Conservation (phyloP, 352 stramenopile genomes). For the Globisporangium sylvaticum region DNA sequence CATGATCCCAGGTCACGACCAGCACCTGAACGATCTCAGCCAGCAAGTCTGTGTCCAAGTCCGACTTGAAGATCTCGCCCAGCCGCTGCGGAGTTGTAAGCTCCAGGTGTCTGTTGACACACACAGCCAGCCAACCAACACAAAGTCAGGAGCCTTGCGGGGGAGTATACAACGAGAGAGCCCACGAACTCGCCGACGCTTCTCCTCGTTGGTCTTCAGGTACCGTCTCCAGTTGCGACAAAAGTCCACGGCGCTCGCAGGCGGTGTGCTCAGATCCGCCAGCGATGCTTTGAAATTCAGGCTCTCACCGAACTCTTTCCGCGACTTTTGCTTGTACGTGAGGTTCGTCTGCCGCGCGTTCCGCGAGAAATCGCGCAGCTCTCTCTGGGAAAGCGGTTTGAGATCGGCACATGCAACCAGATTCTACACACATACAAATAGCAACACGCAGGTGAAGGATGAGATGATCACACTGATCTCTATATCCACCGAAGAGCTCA, state of each 20-base stretch:
- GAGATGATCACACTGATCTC: too few relatives aligned
- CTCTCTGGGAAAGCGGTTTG: constrained; percentile 73
- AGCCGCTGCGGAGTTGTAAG: constrained; percentile 46
- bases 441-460: neutral
- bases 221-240: constrained; percentile 68
- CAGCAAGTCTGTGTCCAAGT: constrained; percentile 74
- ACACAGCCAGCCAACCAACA: neutral
- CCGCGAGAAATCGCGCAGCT: constrained; percentile 57
- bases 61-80: constrained; percentile 48
- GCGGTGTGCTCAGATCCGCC: constrained; percentile 24
- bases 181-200: constrained; percentile 46
- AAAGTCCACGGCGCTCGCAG: constrained; percentile 53
- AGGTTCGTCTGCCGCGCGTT: constrained; percentile 57
- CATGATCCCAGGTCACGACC: constrained; percentile 23
- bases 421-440: constrained; percentile 40
- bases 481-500: constrained; percentile 10
- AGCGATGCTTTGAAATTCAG: constrained; percentile 24
- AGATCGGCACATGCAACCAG: constrained; percentile 79
- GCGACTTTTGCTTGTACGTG: constrained; percentile 42
- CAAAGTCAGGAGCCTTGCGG: too few relatives aligned
- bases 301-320: constrained; percentile 25
- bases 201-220: constrained; percentile 47
- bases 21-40: constrained; percentile 59
- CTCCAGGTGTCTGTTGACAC: constrained; percentile 46
- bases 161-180: too few relatives aligned